phyloP scores from a whole-genome alignment of 2,329 filamentous ascomycete species.

The Erysiphe pisi region DNA sequence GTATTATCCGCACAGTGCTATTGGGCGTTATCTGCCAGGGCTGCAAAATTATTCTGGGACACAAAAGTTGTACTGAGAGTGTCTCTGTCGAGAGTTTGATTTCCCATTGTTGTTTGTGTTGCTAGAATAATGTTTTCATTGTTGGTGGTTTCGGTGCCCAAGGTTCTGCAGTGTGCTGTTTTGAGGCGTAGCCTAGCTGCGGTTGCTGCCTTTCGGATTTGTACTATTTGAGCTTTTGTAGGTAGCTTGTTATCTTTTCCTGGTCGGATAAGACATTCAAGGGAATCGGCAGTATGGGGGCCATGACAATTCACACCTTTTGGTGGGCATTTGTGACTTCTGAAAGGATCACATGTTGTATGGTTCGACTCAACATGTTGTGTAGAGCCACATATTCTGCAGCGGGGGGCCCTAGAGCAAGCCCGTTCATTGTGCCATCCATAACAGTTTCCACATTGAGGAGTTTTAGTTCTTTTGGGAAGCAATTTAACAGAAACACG shows the following conservation, averaged over 20 bases:
- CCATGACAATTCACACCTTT: no score
- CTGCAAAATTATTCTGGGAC: not conserved
- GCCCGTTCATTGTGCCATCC: not conserved
- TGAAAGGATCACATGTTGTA: not conserved
- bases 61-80: not conserved
- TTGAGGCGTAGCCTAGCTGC: no score
- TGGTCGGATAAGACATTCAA: no score
- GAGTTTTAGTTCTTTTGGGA: not conserved
- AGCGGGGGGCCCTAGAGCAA: not conserved
- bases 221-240: no score
- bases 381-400: not conserved
- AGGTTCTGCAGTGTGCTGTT: not conserved
- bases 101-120: not conserved
- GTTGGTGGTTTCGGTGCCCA: not conserved
- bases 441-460: not conserved
- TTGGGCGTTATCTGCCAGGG: not conserved
- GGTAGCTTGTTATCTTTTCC: no score
- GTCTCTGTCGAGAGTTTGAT: not conserved
- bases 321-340: not conserved
- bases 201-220: no score
- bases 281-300: no score
- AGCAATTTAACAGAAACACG: not conserved
- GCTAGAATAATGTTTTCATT: not conserved
- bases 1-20: not conserved
- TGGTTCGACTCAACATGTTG: not conserved